Evolutionary conservation across 257 asterid genomes (phyloP).

Genomic region (Anisodus tanguticus): DNA sequence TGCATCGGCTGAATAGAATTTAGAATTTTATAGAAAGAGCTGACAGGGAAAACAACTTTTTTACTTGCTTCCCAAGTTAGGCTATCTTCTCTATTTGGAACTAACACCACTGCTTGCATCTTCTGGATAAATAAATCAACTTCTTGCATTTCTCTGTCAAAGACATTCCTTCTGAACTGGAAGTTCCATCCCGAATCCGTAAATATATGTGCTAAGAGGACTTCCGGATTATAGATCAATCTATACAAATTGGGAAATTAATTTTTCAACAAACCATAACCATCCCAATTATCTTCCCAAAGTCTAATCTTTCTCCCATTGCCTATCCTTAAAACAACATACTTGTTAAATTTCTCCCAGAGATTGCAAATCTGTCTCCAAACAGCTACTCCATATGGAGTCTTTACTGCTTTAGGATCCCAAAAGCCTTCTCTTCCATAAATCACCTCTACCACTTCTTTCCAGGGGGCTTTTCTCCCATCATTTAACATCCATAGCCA

Average conservation of each 20-base stretch:
- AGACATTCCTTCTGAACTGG: too few relatives aligned
- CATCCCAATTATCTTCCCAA: not conserved
- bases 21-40: too few relatives aligned
- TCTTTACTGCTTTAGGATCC: not conserved
- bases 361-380: not conserved
- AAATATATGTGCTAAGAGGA: too few relatives aligned
- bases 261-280: not conserved
- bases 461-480: not conserved
- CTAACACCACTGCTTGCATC: not conserved
- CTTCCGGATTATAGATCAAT: too few relatives aligned
- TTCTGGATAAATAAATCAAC: not conserved
- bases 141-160: not conserved
- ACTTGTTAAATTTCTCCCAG: not conserved
- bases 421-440: not conserved
- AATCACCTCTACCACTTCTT: not conserved
- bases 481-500: too few relatives aligned
- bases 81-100: not conserved
- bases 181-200: too few relatives aligned
- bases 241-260: too few relatives aligned
- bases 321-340: not conserved
- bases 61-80: not conserved
- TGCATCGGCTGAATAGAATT: too few relatives aligned
- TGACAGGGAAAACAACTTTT: not conserved
- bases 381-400: not conserved
- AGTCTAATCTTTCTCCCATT: not conserved